phyloP scores from a whole-genome alignment of 148 eudicot genomes.

The Polygonum aviculare region DNA sequence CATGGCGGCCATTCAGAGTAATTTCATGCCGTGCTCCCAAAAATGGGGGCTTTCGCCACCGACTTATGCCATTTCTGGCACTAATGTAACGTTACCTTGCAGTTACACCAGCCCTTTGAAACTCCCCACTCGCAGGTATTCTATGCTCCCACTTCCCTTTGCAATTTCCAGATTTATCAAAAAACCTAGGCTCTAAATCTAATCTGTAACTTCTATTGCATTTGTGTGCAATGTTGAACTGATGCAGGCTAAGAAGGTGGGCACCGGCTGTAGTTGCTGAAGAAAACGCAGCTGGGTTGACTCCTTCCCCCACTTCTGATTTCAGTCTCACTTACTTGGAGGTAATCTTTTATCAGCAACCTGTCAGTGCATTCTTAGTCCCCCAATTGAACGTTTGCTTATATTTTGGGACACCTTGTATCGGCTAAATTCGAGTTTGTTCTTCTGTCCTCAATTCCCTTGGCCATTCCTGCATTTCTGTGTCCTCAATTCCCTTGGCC shows the following conservation, averaged over 20 bases:
- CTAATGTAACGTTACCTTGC: not conserved
- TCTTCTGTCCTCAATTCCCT: not conserved
- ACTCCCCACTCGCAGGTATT: not conserved
- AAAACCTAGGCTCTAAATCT: not conserved
- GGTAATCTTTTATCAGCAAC: conserved; percentile 23
- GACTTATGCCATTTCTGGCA: not conserved
- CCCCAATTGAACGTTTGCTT: not conserved
- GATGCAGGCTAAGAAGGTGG: conserved; percentile 14
- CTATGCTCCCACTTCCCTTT: not conserved
- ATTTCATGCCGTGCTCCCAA: not conserved
- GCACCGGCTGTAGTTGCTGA: conserved; percentile 56
- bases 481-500: not conserved
- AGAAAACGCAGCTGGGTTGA: conserved; percentile 38
- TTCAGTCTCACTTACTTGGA: conserved; percentile 86
- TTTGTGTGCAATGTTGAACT: not conserved
- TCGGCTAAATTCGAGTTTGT: not conserved
- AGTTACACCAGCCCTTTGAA: not conserved
- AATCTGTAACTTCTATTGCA: no score
- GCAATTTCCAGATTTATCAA: not conserved
- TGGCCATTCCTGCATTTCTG: not conserved
- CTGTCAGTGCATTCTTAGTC: not conserved
- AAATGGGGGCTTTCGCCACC: not conserved
- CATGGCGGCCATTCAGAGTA: conserved; percentile 6
- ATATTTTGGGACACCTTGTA: no score
- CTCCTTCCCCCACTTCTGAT: conserved; percentile 29